These are phyloP conservation scores for Saccharomycopsis selenospora DNA, from an alignment of 805 yeast genomes.

Conservation along the genomic window DNA sequence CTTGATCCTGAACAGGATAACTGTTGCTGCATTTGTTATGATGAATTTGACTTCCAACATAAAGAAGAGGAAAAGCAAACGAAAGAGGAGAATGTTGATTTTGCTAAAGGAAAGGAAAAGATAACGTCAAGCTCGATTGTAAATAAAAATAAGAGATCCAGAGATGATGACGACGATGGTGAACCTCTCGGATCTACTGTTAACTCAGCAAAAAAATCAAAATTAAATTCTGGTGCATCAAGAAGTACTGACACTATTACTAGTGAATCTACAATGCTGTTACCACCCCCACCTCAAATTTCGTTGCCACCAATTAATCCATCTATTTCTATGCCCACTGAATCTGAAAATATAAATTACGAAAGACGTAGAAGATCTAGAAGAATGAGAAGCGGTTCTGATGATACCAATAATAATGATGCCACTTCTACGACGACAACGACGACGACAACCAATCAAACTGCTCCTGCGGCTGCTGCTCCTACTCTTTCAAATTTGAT, in stretches of 20 bases:
- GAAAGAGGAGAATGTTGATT: neutral
- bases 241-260: neutral
- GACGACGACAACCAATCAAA: too few species aligned
- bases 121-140: neutral
- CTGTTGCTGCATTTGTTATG: slow-evolving; percentile 16
- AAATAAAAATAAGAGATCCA: neutral
- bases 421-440: too few species aligned
- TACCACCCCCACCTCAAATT: neutral
- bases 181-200: neutral
- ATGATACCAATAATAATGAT: too few species aligned
- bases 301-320: neutral
- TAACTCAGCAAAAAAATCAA: neutral
- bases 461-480: too few species aligned
- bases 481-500: too few species aligned
- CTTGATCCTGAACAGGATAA: slow-evolving; percentile 2
- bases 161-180: neutral
- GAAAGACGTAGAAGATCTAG: too few species aligned
- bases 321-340: neutral
- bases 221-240: neutral
- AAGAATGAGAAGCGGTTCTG: too few species aligned
- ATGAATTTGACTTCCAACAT: slow-evolving; percentile 9
- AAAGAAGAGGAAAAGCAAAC: neutral
- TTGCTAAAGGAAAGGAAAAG: neutral
- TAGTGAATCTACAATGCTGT: neutral
- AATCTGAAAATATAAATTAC: too few species aligned